Evolutionary conservation across 2,329 filamentous ascomycete genomes (phyloP), one percentile per base, ranked within the genome.

Genomic region (Emericellopsis atlantica): DNA sequence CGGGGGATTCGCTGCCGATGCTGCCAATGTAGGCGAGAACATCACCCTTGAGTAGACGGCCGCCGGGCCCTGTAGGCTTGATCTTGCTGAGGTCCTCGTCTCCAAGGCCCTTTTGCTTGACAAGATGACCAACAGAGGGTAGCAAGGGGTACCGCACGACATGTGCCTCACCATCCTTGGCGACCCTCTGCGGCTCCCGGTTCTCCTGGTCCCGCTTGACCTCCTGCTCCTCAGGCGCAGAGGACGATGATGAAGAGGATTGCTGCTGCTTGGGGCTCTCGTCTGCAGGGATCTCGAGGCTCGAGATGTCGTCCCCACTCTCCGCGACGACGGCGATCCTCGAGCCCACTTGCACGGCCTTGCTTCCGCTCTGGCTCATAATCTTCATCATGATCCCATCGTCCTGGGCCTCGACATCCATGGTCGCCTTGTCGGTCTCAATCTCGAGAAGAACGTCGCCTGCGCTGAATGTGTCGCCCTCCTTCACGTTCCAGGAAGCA

Each of bases 321-420:
- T 94, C 87, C 40, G 85, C 87, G 40, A 89, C 69, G 44, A 94
- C 84, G 36, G 79, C 87, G 66, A 94, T 94, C 52, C 87, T 74
- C 37, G 74, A 68, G 48, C 87, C 87, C 41, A 94, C 86, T 59
- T 84, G 73, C 31, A 94, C 73, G 37, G 68, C 70, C 67, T 93
- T 92, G 59, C 72, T 73, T 41, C 85, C 85, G 55, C 88, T 81
- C 35, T 67, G 67, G 56, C 79, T 68, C 55, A 79, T 75, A 51
- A 94, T 90, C 70, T 92, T 93, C 56, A 88, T 79, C 60, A 94
- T 65, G 50, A 90, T 69, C 34, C 88, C 87, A 56, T 93, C 86
- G 36, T 94, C 87, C 65, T 92, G 87, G 33, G 87, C 87, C 68
- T 94, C 88, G 22, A 94, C 87, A 52, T 94, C 88, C 86, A 94